These are phyloP conservation scores for Plectosphaerella plurivora DNA, from an alignment of 2,329 filamentous ascomycete species.

Conservation along the genomic window DNA sequence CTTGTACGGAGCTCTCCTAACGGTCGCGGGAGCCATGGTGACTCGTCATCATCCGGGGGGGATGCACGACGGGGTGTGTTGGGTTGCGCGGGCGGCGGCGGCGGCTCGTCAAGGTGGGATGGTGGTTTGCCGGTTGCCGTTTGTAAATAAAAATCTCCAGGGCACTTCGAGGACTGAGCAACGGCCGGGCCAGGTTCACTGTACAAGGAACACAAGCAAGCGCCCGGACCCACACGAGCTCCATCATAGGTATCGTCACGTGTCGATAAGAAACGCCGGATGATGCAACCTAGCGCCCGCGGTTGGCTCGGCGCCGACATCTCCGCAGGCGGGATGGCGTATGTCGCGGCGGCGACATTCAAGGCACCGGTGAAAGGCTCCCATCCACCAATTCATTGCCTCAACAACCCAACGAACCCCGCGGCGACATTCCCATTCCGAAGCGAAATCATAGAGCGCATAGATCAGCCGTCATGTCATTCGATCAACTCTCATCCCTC, in stretches of 20 bases:
- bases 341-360: slow-evolving; percentile 1
- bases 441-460: not conserved
- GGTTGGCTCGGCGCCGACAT: not conserved
- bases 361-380: not conserved
- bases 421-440: not conserved
- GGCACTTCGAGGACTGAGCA: no score
- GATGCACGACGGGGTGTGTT: not conserved
- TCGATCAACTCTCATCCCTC: slow-evolving; percentile 78
- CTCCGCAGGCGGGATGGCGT: slow-evolving; percentile 2
- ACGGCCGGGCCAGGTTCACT: no score
- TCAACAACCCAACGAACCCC: not conserved
- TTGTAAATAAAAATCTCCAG: no score
- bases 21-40: slow-evolving; percentile 47
- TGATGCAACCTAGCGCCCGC: not conserved
- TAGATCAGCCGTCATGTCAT: slow-evolving; percentile 65
- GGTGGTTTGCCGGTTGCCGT: no score
- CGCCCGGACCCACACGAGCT: no score
- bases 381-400: no score
- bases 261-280: slow-evolving; percentile 1
- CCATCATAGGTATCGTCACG: slow-evolving; percentile 5
- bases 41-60: slow-evolving; percentile 34
- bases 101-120: not conserved
- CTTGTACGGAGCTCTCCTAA: slow-evolving; percentile 65
- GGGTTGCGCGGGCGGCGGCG: not conserved
- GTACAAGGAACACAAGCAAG: no score